A percentile compares a stretch with the other conserved stretches of the same genome.
These are phyloP conservation scores for Elsinoe arachidis DNA, from an alignment of 2,329 filamentous ascomycete species.

Conservation along the genomic window DNA sequence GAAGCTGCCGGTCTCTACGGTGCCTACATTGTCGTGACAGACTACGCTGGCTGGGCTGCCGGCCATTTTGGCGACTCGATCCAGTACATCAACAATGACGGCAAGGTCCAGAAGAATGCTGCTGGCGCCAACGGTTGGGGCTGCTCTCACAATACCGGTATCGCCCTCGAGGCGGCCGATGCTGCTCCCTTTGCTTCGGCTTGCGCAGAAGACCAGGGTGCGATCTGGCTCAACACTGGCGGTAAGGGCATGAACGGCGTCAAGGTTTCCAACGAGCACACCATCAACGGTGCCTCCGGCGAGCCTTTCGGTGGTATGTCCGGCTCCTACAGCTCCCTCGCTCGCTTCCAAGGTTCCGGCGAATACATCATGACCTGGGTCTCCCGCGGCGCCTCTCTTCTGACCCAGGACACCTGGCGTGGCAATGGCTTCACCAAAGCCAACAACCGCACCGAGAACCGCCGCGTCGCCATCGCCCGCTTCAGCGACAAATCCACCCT, in stretches of 20 bases:
- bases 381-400: constrained; percentile 49
- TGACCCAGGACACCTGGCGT: constrained; percentile 51
- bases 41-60: constrained; percentile 44
- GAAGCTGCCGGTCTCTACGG: constrained; percentile 48
- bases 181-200: constrained; percentile 50
- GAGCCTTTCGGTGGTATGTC: constrained; percentile 56
- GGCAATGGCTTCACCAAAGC: constrained; percentile 47
- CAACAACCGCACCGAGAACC: constrained; percentile 47
- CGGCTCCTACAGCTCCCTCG: constrained; percentile 52
- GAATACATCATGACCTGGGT: constrained; percentile 56
- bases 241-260: constrained; percentile 49
- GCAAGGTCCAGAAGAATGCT: constrained; percentile 42
- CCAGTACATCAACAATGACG: constrained; percentile 41
- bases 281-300: constrained; percentile 49
- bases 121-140: constrained; percentile 51
- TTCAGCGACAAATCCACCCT: constrained; percentile 52
- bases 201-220: constrained; percentile 55
- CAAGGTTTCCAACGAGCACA: constrained; percentile 56
- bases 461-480: constrained; percentile 51
- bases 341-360: constrained; percentile 43
- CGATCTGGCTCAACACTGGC: constrained; percentile 56
- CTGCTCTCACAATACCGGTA: constrained; percentile 58
- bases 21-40: constrained; percentile 54
- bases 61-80: constrained; percentile 54
- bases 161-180: constrained; percentile 53